A percentile compares a stretch with the other conserved stretches of the same genome.
Evolutionary conservation across 2,329 filamentous ascomycete genomes (phyloP).

Genomic region (Exophiala bonariae): DNA sequence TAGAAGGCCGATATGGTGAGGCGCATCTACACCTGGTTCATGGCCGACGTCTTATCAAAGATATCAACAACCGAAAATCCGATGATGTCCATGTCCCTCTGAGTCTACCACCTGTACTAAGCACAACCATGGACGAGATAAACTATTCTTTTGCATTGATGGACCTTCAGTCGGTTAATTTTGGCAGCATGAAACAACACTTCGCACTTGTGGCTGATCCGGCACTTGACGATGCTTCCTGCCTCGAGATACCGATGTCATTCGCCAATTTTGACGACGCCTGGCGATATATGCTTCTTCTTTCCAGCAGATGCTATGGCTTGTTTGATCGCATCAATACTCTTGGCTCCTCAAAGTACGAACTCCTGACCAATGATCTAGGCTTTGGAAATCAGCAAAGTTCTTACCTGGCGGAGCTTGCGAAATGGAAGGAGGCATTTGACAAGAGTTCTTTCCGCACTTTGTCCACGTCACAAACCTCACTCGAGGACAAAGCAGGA

Average conservation of each 20-base stretch:
- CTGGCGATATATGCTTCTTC: conserved; percentile 6
- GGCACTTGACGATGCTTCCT: neutral
- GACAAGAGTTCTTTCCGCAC: neutral
- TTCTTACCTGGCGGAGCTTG: neutral
- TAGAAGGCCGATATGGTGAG: conserved; percentile 9
- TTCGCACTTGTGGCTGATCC: conserved; percentile 4
- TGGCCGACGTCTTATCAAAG: conserved; percentile 6
- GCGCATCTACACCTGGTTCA: conserved; percentile 8
- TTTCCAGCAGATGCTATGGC: conserved; percentile 1
- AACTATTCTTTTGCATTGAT: conserved; percentile 9
- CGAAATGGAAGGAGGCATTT: neutral
- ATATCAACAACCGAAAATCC: neutral
- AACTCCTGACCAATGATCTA: neutral
- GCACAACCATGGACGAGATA: conserved; percentile 5
- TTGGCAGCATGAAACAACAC: conserved; percentile 4
- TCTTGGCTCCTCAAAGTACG: neutral
- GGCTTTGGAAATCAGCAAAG: neutral
- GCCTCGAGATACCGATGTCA: neutral
- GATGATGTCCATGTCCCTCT: neutral
- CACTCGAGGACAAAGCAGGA: neutral
- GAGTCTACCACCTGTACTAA: neutral
- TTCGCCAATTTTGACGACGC: conserved; percentile 9
- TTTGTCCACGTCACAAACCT: neutral
- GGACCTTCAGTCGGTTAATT: conserved; percentile 10
- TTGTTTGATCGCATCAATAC: conserved; percentile 1